A percentile compares a stretch with the other conserved stretches of the same genome.
Evolutionary conservation across 768 basidiomycete genomes (phyloP).

Genomic region (Leucosporidium yakuticum): DNA sequence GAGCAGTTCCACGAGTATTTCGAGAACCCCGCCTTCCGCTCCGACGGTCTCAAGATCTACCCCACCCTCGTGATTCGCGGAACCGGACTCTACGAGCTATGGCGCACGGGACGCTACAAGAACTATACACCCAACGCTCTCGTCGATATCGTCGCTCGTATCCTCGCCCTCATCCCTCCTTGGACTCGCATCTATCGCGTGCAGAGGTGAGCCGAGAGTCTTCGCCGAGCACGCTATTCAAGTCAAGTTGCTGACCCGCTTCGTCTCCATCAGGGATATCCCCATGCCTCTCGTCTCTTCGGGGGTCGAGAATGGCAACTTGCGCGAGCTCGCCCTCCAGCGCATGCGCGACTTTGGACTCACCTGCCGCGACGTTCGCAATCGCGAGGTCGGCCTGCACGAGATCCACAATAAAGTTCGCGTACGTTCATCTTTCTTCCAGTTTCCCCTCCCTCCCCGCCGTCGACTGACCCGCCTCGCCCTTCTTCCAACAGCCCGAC

Average conservation of each 20-base stretch:
- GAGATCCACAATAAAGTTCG: slow-evolving; percentile 98
- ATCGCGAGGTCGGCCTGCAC: slow-evolving; percentile 96
- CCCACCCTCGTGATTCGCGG: slow-evolving; percentile 97
- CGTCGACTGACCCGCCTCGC: neutral
- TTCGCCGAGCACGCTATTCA: neutral
- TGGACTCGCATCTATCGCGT: slow-evolving; percentile 99
- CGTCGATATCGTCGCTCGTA: slow-evolving; percentile 92
- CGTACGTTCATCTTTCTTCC: slow-evolving; percentile 9
- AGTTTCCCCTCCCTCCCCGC: too few relatives aligned
- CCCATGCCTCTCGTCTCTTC: slow-evolving; percentile 93
- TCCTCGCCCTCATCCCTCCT: slow-evolving; percentile 91
- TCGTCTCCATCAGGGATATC: slow-evolving; percentile 63
- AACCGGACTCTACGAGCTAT: slow-evolving; percentile 59
- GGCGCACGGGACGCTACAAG: slow-evolving; percentile 50
- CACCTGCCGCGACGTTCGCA: slow-evolving; percentile 93
- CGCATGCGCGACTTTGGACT: slow-evolving; percentile 99
- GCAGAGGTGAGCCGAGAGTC: slow-evolving; percentile 59
- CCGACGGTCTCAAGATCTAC: slow-evolving; percentile 96
- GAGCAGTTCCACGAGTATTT: slow-evolving; percentile 99
- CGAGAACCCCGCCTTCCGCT: slow-evolving; percentile 94
- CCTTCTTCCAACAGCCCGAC: slow-evolving; percentile 51
- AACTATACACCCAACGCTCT: slow-evolving; percentile 99
- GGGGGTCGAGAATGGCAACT: slow-evolving; percentile 95
- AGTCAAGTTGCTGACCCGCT: neutral
- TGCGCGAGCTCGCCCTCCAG: slow-evolving; percentile 89